A percentile compares a stretch with the other conserved stretches of the same genome.
phyloP scores from a whole-genome alignment of 1,284 basidiomycete genomes.

The Malassezia cuniculi region DNA sequence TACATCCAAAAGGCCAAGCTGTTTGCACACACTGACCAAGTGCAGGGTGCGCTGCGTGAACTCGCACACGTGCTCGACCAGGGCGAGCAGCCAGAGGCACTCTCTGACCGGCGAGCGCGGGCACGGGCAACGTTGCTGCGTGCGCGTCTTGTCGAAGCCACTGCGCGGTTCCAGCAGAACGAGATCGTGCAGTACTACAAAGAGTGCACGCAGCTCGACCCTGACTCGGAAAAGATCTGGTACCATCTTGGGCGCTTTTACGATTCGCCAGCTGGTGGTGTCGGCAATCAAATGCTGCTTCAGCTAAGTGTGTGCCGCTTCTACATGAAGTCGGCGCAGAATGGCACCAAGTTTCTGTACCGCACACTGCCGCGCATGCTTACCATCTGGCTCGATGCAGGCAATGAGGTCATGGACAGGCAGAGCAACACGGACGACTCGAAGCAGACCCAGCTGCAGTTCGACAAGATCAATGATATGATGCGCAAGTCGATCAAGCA shows the following conservation, averaged over 20 bases:
- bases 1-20: constrained; percentile 89
- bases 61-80: constrained; percentile 61
- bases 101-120: constrained; percentile 14
- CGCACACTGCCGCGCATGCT: constrained; percentile 86
- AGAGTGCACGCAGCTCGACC: constrained; percentile 48
- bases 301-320: constrained; percentile 54
- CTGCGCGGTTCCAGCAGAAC: constrained; percentile 62
- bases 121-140: constrained; percentile 68
- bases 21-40: constrained; percentile 64
- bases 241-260: constrained; percentile 26
- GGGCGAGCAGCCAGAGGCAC: constrained; percentile 5
- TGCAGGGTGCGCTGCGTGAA: constrained; percentile 74
- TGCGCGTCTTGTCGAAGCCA: constrained; percentile 84
- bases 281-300: constrained; percentile 44
- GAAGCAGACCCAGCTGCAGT: constrained; percentile 20
- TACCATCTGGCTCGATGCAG: constrained; percentile 87
- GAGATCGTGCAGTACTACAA: constrained; percentile 49
- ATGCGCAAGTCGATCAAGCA: constrained; percentile 57
- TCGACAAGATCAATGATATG: constrained; percentile 43
- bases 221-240: constrained; percentile 50
- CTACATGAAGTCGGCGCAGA: constrained; percentile 62
- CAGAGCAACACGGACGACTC: constrained; percentile 14
- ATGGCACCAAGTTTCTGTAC: constrained; percentile 90
- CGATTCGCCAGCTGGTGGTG: constrained; percentile 41
- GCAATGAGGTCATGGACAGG: constrained; percentile 52